phyloP scores from a whole-genome alignment of 768 basidiomycete species.

The Lactarius deliciosus region DNA sequence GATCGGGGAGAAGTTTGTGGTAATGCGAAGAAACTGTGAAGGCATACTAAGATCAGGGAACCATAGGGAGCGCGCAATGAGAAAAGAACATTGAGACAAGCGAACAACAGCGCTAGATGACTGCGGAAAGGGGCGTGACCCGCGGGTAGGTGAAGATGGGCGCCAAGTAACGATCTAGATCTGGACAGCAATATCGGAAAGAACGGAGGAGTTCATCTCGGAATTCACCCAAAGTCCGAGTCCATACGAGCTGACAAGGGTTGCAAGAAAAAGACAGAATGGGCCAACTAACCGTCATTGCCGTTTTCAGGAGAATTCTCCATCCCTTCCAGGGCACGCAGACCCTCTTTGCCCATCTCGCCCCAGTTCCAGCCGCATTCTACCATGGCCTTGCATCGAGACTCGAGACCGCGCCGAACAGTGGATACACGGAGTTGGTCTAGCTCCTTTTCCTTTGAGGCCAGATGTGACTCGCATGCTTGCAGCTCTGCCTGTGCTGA shows the following conservation, averaged over 20 bases:
- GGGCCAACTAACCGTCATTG: conserved; percentile 34
- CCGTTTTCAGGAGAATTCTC: conserved; percentile 30
- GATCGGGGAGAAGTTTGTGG: conserved; percentile 17
- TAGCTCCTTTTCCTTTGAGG: conserved; percentile 65
- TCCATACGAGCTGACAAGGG: conserved; percentile 13
- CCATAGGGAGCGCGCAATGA: not conserved
- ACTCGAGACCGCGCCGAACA: conserved; percentile 59
- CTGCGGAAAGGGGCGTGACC: conserved; percentile 7
- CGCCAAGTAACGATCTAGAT: conserved; percentile 12
- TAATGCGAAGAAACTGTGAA: conserved; percentile 21
- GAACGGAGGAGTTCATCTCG: not conserved
- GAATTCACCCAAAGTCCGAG: not conserved
- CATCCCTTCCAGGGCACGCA: conserved; percentile 43
- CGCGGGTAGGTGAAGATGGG: not conserved
- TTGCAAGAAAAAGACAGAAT: not conserved
- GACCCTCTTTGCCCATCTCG: conserved; percentile 63
- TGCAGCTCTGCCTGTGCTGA: conserved; percentile 76
- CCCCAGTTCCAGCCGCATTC: conserved; percentile 70
- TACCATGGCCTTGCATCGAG: conserved; percentile 61
- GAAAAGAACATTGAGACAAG: conserved; percentile 4
- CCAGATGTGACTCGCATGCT: conserved; percentile 77
- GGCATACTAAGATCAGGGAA: conserved; percentile 23
- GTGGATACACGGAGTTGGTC: conserved; percentile 51
- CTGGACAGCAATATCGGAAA: not conserved
- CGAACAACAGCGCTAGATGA: not conserved